Evolutionary conservation across 495 filamentous ascomycete genomes (phyloP).

Genomic region (Hypoxylon trugodes): DNA sequence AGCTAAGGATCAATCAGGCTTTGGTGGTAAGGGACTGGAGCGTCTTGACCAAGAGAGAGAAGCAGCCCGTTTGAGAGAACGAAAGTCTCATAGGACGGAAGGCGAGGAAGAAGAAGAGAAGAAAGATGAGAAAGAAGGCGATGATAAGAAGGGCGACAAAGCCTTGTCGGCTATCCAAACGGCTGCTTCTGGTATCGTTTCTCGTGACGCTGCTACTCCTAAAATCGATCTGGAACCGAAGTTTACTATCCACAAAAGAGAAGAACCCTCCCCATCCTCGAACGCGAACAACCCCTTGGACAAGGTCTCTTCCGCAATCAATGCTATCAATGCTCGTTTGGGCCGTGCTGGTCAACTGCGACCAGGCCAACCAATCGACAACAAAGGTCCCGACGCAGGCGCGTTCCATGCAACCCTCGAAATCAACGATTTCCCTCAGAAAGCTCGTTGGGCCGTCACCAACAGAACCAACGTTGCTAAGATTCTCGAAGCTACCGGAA

Average conservation of each 20-base stretch:
- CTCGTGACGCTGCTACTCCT: constrained; percentile 51
- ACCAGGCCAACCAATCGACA: constrained; percentile 94
- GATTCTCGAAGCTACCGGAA: constrained; percentile 93
- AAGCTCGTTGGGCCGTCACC: constrained; percentile 98
- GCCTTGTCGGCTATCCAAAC: constrained; percentile 71
- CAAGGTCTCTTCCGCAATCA: constrained; percentile 84
- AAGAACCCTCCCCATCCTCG: constrained; percentile 62
- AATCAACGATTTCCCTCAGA: constrained; percentile 99
- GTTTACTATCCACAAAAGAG: constrained; percentile 78
- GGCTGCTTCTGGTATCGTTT: constrained; percentile 63
- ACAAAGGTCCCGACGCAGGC: constrained; percentile 96
- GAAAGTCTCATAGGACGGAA: constrained; percentile 87
- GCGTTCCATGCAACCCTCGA: constrained; percentile 97
- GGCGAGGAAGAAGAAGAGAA: constrained; percentile 89
- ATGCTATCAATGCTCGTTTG: constrained; percentile 84
- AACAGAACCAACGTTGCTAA: constrained; percentile 99
- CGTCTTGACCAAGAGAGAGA: constrained; percentile 90
- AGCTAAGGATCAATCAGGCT: constrained; percentile 86
- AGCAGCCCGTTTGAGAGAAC: constrained; percentile 80
- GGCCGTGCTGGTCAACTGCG: constrained; percentile 86
- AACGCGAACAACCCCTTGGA: constrained; percentile 74
- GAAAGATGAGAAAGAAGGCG: constrained; percentile 71
- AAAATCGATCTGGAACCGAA: constrained; percentile 55
- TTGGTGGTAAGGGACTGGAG: constrained; percentile 94
- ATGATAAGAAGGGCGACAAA: constrained; percentile 67